phyloP scores from a whole-genome alignment of 768 basidiomycete genomes.

The Solioccasus polychromus region DNA sequence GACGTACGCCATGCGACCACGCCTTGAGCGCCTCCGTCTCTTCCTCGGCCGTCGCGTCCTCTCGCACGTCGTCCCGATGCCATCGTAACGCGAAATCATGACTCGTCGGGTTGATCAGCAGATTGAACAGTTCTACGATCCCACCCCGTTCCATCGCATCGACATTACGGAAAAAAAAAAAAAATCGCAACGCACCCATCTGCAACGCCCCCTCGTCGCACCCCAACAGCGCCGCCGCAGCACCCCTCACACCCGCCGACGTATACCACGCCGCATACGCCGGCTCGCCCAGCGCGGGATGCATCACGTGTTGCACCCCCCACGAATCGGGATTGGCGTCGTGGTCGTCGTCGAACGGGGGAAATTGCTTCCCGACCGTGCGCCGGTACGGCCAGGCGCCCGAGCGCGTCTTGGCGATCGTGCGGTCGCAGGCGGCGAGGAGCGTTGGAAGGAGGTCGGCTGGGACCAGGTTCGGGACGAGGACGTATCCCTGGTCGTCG shows the following conservation, averaged over 20 bases:
- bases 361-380: constrained; percentile 76
- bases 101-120: constrained; percentile 64
- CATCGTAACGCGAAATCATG: constrained; percentile 73
- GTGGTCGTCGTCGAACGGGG: constrained; percentile 53
- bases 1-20: constrained; percentile 62
- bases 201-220: constrained; percentile 61
- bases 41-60: constrained; percentile 55
- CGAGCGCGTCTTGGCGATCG: constrained; percentile 49
- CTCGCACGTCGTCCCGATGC: constrained; percentile 75
- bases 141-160: not conserved
- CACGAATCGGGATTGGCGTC: constrained; percentile 66
- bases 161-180: too few relatives aligned
- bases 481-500: constrained; percentile 63
- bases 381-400: constrained; percentile 66
- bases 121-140: constrained; percentile 60
- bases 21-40: constrained; percentile 53
- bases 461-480: constrained; percentile 55
- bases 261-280: constrained; percentile 70
- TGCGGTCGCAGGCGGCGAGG: constrained; percentile 48
- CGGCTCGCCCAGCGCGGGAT: constrained; percentile 61
- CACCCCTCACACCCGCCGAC: constrained; percentile 43
- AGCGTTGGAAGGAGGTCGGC: constrained; percentile 39
- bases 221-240: constrained; percentile 45
- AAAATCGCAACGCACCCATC: constrained; percentile 71
- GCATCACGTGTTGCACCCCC: constrained; percentile 84